phyloP scores from a whole-genome alignment of 2,329 filamentous ascomycete species.

The Malbranchea cinnamomea region DNA sequence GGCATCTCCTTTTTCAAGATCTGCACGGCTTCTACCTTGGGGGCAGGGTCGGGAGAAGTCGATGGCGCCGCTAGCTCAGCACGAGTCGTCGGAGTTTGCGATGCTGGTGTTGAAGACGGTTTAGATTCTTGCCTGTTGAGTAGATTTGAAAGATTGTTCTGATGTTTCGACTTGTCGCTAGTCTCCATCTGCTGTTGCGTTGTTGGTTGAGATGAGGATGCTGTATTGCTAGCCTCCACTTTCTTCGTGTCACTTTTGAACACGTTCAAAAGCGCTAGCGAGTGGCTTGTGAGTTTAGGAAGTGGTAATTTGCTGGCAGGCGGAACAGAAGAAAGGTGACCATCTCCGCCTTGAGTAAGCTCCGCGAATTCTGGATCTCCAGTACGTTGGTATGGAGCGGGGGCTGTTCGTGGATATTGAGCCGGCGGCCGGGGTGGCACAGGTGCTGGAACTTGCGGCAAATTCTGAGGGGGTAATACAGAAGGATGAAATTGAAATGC shows the following conservation, averaged over 20 bases:
- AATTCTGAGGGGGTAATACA: too few relatives aligned
- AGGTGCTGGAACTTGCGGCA: too few relatives aligned
- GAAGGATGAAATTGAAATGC: too few relatives aligned
- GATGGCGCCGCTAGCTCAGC: conserved; percentile 33
- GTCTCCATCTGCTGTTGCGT: conserved; percentile 10
- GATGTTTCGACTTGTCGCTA: conserved; percentile 19
- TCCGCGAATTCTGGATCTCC: conserved; percentile 31
- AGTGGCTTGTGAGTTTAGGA: conserved; percentile 43
- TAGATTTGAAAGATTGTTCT: conserved; percentile 22
- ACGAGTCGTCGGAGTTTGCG: conserved; percentile 14
- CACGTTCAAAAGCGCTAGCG: conserved; percentile 41
- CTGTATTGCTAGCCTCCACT: conserved; percentile 12
- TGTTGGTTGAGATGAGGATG: conserved; percentile 10
- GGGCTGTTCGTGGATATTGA: too few relatives aligned
- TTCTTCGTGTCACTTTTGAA: conserved; percentile 34
- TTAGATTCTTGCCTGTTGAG: conserved; percentile 16
- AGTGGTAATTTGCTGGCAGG: conserved; percentile 43
- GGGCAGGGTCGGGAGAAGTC: conserved; percentile 15
- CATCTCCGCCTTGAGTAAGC: conserved; percentile 13
- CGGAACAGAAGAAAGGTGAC: conserved; percentile 27
- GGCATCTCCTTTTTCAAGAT: too few relatives aligned
- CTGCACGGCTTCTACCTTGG: too few relatives aligned
- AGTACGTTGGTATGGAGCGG: conserved; percentile 33
- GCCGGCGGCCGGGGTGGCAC: too few relatives aligned
- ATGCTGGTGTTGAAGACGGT: conserved; percentile 1